Conservation (phyloP, 805 yeast genomes). For the Nakazawaea pomicola region DNA sequence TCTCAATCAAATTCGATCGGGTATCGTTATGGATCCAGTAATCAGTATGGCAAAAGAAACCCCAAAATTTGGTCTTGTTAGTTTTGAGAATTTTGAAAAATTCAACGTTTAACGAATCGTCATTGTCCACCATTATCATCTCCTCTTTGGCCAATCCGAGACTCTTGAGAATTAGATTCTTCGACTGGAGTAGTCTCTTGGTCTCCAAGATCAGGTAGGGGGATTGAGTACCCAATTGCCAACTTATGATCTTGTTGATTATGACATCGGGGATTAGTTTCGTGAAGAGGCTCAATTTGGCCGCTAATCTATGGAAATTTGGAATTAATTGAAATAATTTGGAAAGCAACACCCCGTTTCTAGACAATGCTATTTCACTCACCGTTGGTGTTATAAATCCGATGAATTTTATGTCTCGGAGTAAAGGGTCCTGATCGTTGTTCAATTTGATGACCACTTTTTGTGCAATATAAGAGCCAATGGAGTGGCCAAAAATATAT, state of each 20-base stretch:
- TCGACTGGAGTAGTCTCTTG: conserved; percentile 1
- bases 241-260: neutral
- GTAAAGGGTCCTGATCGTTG: conserved; percentile 21
- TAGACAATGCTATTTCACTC: conserved; percentile 47
- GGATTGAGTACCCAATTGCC: conserved; percentile 1
- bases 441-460: conserved; percentile 34
- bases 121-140: conserved; percentile 1
- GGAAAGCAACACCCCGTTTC: conserved; percentile 6
- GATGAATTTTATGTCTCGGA: conserved; percentile 33
- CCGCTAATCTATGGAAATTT: conserved; percentile 6
- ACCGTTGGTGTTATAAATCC: conserved; percentile 73
- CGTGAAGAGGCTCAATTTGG: conserved; percentile 15
- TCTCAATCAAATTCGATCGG: neutral
- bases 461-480: conserved; percentile 64
- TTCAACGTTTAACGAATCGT: neutral
- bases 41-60: conserved; percentile 10
- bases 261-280: conserved; percentile 2
- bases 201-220: neutral
- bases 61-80: neutral
- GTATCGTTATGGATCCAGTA: conserved; percentile 9
- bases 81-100: neutral
- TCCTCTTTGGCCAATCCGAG: conserved; percentile 11
- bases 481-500: conserved; percentile 61
- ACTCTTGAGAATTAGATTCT: neutral
- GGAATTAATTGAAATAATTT: conserved; percentile 3